phyloP scores from a whole-genome alignment of 2,329 filamentous ascomycete genomes.

The Talaromyces sp. region DNA sequence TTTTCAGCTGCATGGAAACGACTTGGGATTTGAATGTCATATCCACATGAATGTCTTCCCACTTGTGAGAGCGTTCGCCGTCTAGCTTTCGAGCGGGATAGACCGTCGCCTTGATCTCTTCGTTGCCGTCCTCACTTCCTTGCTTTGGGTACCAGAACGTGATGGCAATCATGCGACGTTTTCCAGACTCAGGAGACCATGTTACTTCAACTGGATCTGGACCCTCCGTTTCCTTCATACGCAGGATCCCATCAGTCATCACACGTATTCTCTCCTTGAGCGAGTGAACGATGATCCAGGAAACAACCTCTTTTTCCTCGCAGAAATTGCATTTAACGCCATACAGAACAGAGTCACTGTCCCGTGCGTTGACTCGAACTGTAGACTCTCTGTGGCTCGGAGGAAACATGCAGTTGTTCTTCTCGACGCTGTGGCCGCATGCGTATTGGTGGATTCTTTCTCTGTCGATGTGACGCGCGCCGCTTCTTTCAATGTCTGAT shows the following conservation, averaged over 20 bases:
- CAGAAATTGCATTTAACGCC: constrained; percentile 1
- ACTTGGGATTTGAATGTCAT: not conserved
- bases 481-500: not conserved
- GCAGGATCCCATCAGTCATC: not conserved
- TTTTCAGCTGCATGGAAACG: not conserved
- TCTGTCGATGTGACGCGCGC: not conserved
- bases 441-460: constrained; percentile 1
- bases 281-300: not conserved
- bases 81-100: not conserved
- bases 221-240: not conserved
- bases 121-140: not conserved
- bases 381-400: not conserved
- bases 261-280: not conserved
- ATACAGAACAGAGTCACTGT: not conserved
- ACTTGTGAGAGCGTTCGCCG: not conserved
- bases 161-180: not conserved
- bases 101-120: not conserved
- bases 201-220: not conserved
- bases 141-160: not conserved
- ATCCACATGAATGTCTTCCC: not conserved
- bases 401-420: constrained; percentile 5
- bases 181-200: not conserved
- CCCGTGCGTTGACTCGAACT: not conserved
- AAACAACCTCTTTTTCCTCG: not conserved
- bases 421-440: constrained; percentile 6